Percentiles rank a stretch among this genome's conserved stretches.
Evolutionary conservation across 2,329 filamentous ascomycete genomes (phyloP).

Genomic region (Fusarium metavorans): DNA sequence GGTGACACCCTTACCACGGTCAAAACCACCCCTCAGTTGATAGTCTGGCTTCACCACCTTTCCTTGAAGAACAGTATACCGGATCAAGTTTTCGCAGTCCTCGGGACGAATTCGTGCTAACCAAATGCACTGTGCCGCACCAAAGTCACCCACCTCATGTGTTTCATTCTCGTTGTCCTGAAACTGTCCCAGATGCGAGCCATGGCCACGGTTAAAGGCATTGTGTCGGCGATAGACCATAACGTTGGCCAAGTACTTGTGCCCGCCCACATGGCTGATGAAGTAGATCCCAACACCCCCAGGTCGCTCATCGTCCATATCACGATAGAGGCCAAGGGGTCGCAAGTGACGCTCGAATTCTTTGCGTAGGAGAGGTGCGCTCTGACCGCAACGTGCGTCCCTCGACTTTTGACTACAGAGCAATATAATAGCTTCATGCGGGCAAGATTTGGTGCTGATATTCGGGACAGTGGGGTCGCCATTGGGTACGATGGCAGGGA

Average conservation of each 20-base stretch:
- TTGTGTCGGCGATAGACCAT: background rate
- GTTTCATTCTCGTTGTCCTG: background rate
- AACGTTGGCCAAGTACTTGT: background rate
- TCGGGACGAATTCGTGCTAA: background rate
- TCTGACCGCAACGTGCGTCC: background rate
- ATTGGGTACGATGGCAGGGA: background rate
- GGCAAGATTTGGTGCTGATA: background rate
- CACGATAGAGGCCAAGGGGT: background rate
- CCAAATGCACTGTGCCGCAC: background rate
- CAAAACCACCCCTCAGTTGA: background rate
- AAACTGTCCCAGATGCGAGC: background rate
- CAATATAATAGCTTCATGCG: background rate
- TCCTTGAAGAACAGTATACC: background rate
- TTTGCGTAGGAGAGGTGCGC: background rate
- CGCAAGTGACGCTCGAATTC: background rate
- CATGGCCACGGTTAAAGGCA: background rate
- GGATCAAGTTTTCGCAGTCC: background rate
- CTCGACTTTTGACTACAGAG: background rate
- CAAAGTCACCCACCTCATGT: background rate
- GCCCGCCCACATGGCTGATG: background rate
- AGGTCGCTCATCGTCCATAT: background rate
- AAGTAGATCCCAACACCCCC: background rate
- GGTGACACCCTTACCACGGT: background rate
- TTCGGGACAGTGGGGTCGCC: background rate
- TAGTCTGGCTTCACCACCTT: background rate